phyloP scores from a whole-genome alignment of 768 basidiomycete species.

The Crassisporium funariophilum region DNA sequence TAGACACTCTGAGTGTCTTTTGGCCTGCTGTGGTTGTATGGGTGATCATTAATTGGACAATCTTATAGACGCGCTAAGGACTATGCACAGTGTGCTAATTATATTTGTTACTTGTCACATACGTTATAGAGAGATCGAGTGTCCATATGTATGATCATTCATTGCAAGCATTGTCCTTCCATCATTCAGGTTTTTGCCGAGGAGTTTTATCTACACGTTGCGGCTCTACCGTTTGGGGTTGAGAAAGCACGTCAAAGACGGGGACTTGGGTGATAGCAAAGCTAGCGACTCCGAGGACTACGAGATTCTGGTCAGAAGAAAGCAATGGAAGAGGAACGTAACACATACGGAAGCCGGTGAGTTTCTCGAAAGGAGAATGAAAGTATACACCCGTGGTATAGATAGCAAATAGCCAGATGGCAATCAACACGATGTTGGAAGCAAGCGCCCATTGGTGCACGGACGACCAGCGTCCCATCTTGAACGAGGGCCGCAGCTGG shows the following conservation, averaged over 20 bases:
- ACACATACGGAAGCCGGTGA: conserved; percentile 78
- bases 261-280: conserved; percentile 26
- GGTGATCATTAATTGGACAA: conserved; percentile 41
- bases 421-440: conserved; percentile 50
- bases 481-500: conserved; percentile 64
- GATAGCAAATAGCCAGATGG: conserved; percentile 71
- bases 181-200: not conserved
- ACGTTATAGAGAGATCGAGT: too few relatives aligned
- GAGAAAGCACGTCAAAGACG: too few relatives aligned
- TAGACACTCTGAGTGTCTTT: conserved; percentile 41
- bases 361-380: conserved; percentile 86
- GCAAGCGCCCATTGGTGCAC: conserved; percentile 51
- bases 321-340: not conserved
- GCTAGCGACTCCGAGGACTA: conserved; percentile 32
- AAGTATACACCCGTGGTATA: conserved; percentile 89
- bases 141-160: too few relatives aligned
- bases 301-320: not conserved
- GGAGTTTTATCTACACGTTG: not conserved
- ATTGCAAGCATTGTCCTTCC: too few relatives aligned
- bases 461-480: conserved; percentile 37
- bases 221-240: not conserved
- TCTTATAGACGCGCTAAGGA: conserved; percentile 17
- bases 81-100: not conserved
- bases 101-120: not conserved
- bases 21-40: conserved; percentile 40